These are phyloP conservation scores for Berberis vulgaris DNA, from an alignment of 164 flowering plant genomes.

Conservation along the genomic window DNA sequence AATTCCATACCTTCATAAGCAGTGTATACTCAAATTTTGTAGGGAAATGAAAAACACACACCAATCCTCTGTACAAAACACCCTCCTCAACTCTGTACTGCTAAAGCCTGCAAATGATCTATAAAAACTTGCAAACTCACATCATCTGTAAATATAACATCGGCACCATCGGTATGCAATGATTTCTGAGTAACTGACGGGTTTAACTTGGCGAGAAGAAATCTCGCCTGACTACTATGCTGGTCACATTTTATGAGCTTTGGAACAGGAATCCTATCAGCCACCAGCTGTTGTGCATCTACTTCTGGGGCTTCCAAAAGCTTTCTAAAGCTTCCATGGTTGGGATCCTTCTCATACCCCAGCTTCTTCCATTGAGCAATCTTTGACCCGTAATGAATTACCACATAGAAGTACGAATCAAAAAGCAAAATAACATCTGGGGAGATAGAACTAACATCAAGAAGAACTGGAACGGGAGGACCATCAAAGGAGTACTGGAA, in stretches of 20 bases:
- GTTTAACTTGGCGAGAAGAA: conserved; percentile 86
- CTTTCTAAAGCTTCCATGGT: conserved; percentile 67
- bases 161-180: conserved; percentile 38
- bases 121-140: conserved; percentile 77
- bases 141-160: conserved; percentile 81
- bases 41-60: no score
- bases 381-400: conserved; percentile 78
- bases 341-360: conserved; percentile 67
- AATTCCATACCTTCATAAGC: no score
- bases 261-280: conserved; percentile 74
- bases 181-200: conserved; percentile 84
- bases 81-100: conserved; percentile 61
- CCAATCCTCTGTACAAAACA: neutral
- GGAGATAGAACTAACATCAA: conserved; percentile 71
- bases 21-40: no score
- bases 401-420: conserved; percentile 81
- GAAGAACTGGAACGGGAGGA: conserved; percentile 76
- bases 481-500: conserved; percentile 76
- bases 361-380: conserved; percentile 84
- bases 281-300: conserved; percentile 66
- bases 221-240: conserved; percentile 85
- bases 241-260: conserved; percentile 78
- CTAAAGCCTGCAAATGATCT: conserved; percentile 73
- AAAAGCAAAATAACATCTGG: conserved; percentile 78
- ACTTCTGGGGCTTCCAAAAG: conserved; percentile 72